A percentile compares a stretch with the other conserved stretches of the same genome.
These are phyloP conservation scores for Xeromyces bisporus DNA, from an alignment of 495 filamentous ascomycete species.

Conservation along the genomic window DNA sequence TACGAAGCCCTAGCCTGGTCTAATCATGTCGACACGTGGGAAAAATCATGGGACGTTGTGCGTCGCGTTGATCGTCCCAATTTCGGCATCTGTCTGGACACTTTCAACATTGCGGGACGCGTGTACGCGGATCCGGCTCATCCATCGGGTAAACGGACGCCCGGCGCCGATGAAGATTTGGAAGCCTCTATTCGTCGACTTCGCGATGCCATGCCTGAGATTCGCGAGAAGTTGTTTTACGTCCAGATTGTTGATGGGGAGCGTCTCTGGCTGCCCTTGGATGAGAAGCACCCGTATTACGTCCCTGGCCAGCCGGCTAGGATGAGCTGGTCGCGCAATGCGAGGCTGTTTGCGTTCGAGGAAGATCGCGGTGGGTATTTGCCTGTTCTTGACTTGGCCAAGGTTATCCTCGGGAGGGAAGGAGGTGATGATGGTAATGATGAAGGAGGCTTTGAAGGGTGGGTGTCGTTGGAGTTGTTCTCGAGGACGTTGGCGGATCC, in stretches of 20 bases:
- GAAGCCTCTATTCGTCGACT: constrained; percentile 42
- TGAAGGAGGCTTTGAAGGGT: constrained; percentile 51
- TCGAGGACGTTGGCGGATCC: constrained; percentile 44
- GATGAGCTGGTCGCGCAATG: constrained; percentile 75
- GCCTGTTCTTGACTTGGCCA: constrained; percentile 42
- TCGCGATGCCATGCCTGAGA: constrained; percentile 37
- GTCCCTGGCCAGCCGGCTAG: constrained; percentile 42
- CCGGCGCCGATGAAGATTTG: constrained; percentile 41
- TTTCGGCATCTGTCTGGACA: constrained; percentile 66
- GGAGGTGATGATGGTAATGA: too few relatives aligned
- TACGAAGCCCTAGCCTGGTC: constrained; percentile 68
- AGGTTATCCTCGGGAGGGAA: constrained; percentile 45
- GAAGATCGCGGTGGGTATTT: constrained; percentile 54
- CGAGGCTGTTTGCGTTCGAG: constrained; percentile 60
- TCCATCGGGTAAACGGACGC: constrained; percentile 31
- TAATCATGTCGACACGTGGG: constrained; percentile 57
- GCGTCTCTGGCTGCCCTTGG: constrained; percentile 38
- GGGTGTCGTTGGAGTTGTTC: constrained; percentile 71
- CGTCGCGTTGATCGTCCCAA: constrained; percentile 47
- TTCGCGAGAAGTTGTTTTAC: constrained; percentile 63
- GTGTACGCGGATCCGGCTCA: constrained; percentile 55
- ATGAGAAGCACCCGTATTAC: constrained; percentile 46
- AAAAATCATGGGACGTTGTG: constrained; percentile 54
- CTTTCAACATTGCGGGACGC: constrained; percentile 62
- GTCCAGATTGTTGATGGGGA: constrained; percentile 70